phyloP scores from a whole-genome alignment of 2,329 filamentous ascomycete genomes.

The Annulohypoxylon truncatum region DNA sequence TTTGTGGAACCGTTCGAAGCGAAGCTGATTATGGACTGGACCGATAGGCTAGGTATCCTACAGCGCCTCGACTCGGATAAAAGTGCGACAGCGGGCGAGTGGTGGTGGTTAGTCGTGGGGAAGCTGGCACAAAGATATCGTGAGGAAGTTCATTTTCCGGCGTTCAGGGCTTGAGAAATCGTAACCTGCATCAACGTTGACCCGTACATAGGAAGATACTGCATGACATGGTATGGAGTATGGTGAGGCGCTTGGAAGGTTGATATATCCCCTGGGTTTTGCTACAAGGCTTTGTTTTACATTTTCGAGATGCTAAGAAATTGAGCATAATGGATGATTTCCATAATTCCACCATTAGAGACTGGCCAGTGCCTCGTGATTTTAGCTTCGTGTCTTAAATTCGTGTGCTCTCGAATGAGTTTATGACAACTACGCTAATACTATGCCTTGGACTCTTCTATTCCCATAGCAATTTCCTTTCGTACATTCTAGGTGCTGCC shows the following conservation, averaged over 20 bases:
- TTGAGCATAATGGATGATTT: conserved; percentile 1
- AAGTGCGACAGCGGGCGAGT: conserved; percentile 65
- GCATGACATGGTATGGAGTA: conserved; percentile 5
- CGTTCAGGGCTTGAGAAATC: background rate
- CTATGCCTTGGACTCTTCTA: background rate
- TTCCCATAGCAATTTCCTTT: background rate
- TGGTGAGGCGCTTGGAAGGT: conserved; percentile 25
- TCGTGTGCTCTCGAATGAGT: background rate
- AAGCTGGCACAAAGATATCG: conserved; percentile 43
- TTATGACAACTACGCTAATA: background rate
- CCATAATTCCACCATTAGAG: background rate
- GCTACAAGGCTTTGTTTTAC: conserved; percentile 9
- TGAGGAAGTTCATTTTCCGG: conserved; percentile 23
- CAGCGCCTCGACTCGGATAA: conserved; percentile 54
- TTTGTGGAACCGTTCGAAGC: conserved; percentile 73
- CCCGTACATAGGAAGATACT: background rate
- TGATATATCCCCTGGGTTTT: conserved; percentile 9
- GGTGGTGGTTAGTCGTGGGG: conserved; percentile 75
- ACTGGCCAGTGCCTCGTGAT: background rate
- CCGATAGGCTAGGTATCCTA: conserved; percentile 63
- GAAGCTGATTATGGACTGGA: conserved; percentile 69
- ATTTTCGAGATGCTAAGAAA: background rate
- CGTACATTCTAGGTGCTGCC: background rate
- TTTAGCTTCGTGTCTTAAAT: background rate
- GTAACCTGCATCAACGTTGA: background rate